phyloP scores from a whole-genome alignment of 495 filamentous ascomycete species.

The Venustampulla echinocandica region DNA sequence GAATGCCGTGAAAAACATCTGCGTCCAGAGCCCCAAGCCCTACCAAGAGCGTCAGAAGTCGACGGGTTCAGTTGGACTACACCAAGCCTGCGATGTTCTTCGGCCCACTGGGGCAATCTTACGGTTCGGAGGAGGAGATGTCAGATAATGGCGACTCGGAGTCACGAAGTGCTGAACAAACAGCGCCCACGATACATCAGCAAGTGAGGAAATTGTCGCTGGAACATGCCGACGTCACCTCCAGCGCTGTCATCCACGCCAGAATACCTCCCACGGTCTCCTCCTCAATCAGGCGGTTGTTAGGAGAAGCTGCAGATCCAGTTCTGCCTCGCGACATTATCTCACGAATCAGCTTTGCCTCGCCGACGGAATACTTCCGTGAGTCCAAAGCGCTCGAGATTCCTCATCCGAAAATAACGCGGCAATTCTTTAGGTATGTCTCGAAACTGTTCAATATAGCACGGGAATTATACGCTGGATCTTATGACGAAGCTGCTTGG shows the following conservation, averaged over 20 bases:
- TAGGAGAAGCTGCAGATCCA: conserved; percentile 3
- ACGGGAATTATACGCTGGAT: conserved; percentile 5
- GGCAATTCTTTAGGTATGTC: conserved; percentile 1
- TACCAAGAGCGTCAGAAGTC: conserved; percentile 8
- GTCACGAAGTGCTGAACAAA: background rate
- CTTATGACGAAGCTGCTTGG: conserved; percentile 6
- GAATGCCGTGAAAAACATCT: background rate
- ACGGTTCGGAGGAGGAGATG: conserved; percentile 4
- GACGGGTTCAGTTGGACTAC: conserved; percentile 5
- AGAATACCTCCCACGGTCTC: background rate
- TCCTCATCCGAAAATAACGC: background rate
- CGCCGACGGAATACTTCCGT: conserved; percentile 1
- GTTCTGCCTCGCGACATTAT: conserved; percentile 3
- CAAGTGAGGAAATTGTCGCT: conserved; percentile 6
- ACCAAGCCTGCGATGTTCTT: conserved; percentile 9
- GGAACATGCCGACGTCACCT: background rate
- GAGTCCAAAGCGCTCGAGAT: background rate
- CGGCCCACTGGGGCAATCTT: background rate
- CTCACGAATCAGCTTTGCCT: background rate
- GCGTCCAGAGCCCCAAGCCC: conserved; percentile 4
- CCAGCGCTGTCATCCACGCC: background rate
- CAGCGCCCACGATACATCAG: background rate
- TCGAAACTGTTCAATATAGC: conserved; percentile 3
- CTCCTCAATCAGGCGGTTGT: background rate
- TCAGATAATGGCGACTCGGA: conserved; percentile 5